phyloP scores from a whole-genome alignment of 2,329 filamentous ascomycete species.

The Xylariales sp. region DNA sequence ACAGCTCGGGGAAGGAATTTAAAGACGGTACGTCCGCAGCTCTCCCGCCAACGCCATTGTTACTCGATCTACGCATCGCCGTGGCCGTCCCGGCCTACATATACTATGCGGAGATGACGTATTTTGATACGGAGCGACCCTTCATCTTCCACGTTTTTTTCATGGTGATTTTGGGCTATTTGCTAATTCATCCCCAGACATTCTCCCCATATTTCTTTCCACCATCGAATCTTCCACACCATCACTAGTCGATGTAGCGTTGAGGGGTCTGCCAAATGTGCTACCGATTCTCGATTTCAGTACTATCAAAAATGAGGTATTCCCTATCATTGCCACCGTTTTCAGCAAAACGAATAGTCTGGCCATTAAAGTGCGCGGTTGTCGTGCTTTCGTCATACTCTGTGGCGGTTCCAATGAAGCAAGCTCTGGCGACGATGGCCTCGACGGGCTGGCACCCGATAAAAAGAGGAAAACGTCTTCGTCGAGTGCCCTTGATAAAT shows the following conservation, averaged over 20 bases:
- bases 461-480: constrained; percentile 72
- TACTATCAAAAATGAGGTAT: constrained; percentile 96
- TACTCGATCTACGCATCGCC: neutral
- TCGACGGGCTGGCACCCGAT: constrained; percentile 74
- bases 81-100: neutral
- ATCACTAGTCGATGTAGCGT: constrained; percentile 84
- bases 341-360: constrained; percentile 95
- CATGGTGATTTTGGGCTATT: neutral
- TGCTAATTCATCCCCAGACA: constrained; percentile 65
- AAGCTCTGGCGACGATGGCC: constrained; percentile 71
- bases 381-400: constrained; percentile 89
- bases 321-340: constrained; percentile 88
- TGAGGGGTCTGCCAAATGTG: constrained; percentile 82
- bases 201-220: constrained; percentile 85
- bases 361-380: constrained; percentile 90
- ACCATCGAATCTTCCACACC: constrained; percentile 91
- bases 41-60: neutral
- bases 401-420: constrained; percentile 78
- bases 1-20: constrained; percentile 90
- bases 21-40: constrained; percentile 76
- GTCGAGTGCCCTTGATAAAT: constrained; percentile 90
- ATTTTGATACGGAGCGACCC: neutral
- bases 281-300: constrained; percentile 92
- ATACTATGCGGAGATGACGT: neutral
- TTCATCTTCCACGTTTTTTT: neutral